Base-by-base conservation (phyloP, 495 filamentous ascomycete species). In the Trichoderma virens region DNA sequence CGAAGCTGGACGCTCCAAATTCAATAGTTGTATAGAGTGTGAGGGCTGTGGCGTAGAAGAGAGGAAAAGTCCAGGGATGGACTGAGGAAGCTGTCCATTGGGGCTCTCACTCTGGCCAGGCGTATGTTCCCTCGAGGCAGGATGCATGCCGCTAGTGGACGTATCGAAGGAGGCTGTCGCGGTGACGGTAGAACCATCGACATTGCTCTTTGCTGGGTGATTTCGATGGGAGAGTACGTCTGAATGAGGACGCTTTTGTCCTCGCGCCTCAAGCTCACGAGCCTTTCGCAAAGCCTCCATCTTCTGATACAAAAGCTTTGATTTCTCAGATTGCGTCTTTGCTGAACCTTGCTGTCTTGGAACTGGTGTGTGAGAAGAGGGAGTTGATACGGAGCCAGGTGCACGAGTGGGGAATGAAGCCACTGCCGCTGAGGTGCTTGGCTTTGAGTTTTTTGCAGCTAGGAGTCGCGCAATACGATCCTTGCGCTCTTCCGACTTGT, bases 1-100 rank as follows among this genome's bases (percentile, higher is more conserved):
- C 39, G 92, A 92, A 51, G 90, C 88, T n/a, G 90, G 91, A 25
- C 93, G 87, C 73, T 96, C 96, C 8, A 23, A 67, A 35, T 54
- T 70, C 27, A 51, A 30, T 5, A 65, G 18, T 7, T 62, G 14
- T 25, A 34, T 51, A 9, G 31, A 6, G 31, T 62, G 41, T n/a
- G 39, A 23, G 18, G 34, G 16, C 35, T 30, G 45, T n/a, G 43
- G 28, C 7, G 59, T 54, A 65, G 71, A 61, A 63, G 65, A 61
- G 64, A 61, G 20, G 70, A 63, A 56, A 64, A 72, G 62, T 9
- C 62, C 62, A 5, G 62, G 62, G 34, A 63, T 63, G 3, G 62
- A 34, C 31, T n/a, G 62, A 38, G 59, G 35, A n/a, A n/a, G 31
- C 23, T 61, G 59, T 13, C 51, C 51, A 56, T 56, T 31, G 18